Conservation (phyloP, 163 green algal genomes). For the Chlorella variabilis region DNA sequence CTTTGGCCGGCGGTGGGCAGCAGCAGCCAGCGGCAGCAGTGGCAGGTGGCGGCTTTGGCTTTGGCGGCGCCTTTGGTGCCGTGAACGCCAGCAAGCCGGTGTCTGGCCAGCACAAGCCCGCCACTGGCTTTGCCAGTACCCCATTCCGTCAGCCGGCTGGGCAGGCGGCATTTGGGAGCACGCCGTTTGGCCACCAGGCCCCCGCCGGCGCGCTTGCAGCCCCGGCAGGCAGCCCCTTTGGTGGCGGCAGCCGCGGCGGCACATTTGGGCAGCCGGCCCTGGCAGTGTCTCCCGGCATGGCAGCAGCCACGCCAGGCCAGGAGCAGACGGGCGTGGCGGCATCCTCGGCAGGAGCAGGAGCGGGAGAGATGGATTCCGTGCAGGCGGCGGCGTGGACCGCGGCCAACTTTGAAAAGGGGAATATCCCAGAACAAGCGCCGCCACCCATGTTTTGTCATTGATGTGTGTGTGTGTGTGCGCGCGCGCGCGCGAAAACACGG, state of each 20-base stretch:
- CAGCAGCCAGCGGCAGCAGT: background rate
- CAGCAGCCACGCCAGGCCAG: background rate
- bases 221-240: background rate
- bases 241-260: background rate
- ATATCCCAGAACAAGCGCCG: slow-evolving; percentile 58
- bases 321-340: background rate
- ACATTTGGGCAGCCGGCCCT: background rate
- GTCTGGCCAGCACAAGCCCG: slow-evolving; percentile 31
- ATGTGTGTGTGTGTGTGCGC: background rate
- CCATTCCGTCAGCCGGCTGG: slow-evolving; percentile 25
- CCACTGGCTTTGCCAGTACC: slow-evolving; percentile 29
- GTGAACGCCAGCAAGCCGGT: slow-evolving; percentile 2
- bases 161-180: background rate
- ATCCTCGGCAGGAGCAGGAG: background rate
- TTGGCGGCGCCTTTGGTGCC: slow-evolving; percentile 41
- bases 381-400: slow-evolving; percentile 41
- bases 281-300: background rate
- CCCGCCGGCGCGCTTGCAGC: background rate
- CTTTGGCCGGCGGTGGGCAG: too few species aligned
- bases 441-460: slow-evolving; percentile 36
- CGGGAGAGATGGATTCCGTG: background rate
- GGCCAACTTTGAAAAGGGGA: slow-evolving; percentile 45
- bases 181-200: slow-evolving; percentile 11
- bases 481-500: too few species aligned
- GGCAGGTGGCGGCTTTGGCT: background rate